phyloP scores from a whole-genome alignment of 2,329 filamentous ascomycete genomes.

The Trichoderma gracile region DNA sequence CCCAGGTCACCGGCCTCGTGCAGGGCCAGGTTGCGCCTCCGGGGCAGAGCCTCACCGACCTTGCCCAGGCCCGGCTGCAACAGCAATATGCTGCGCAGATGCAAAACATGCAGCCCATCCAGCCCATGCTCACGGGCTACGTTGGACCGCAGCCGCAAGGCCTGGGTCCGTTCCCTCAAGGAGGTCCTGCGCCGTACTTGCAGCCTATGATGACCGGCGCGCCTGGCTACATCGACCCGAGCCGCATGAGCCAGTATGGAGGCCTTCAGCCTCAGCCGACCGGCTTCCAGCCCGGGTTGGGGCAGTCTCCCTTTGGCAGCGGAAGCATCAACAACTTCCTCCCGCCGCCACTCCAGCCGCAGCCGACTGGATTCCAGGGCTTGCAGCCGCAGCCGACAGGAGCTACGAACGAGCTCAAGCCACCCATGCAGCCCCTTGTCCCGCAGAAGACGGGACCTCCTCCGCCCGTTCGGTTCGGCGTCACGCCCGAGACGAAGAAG shows the following conservation, averaged over 20 bases:
- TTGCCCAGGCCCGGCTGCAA: conserved; percentile 66
- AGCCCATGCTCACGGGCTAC: conserved; percentile 44
- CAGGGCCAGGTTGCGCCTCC: conserved; percentile 66
- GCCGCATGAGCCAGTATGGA: conserved; percentile 44
- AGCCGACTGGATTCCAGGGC: conserved; percentile 54
- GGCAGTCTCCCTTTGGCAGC: conserved; percentile 51
- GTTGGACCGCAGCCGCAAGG: conserved; percentile 39
- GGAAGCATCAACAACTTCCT: conserved; percentile 59
- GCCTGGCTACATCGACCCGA: conserved; percentile 43
- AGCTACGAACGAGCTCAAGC: conserved; percentile 52
- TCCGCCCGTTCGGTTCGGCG: conserved; percentile 86
- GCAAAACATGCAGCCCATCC: conserved; percentile 44
- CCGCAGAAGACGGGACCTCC: conserved; percentile 63
- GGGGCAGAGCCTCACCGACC: conserved; percentile 75
- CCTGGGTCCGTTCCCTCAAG: conserved; percentile 43
- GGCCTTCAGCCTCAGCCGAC: conserved; percentile 64
- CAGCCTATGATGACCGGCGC: conserved; percentile 54
- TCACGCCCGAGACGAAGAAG: conserved; percentile 70
- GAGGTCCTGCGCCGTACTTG: conserved; percentile 42
- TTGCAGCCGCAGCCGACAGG: conserved; percentile 51
- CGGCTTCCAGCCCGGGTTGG: conserved; percentile 54
- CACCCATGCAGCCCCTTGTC: conserved; percentile 47
- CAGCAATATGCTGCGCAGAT: conserved; percentile 57
- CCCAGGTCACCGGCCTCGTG: conserved; percentile 75
- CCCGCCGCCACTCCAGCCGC: conserved; percentile 60